Base-by-base conservation (phyloP, 1,139 yeast species). In the Protomyces lactucae-debilis region DNA sequence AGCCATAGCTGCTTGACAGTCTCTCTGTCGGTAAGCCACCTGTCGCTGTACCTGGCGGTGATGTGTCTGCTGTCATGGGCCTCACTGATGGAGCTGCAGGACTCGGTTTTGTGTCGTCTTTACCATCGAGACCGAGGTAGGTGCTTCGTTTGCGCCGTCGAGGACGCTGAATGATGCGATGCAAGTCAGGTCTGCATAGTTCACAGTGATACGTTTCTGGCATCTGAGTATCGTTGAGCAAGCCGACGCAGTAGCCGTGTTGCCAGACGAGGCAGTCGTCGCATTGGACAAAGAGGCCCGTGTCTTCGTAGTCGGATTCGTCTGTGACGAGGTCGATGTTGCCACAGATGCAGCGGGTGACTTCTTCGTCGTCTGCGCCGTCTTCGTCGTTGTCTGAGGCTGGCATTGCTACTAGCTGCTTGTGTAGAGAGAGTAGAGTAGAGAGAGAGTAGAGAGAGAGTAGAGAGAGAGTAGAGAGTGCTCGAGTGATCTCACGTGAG, bases 231-330 rank as follows among this genome's bases (percentile, higher is more conserved):
- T 74, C 76, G 64, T 74, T 76, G 25, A 74, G 73, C 70, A 80
- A 75, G 56, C 80, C 85, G 56, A 88, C 82, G 74, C 97, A 90
- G 64, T 75, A 77, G 40, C 85, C 83, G 73, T 90, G 97, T 73
- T 90, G 97, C 97, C 97, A 90, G 12, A 90, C 84, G 64, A 80
- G 76, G 73, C 97, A 90, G 23, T 76, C 71, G 65, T 87, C 96
- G 75, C 97, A 90, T 72, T 87, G 88, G 45, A 87, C 83, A 92
- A 88, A 87, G 43, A 82, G 64, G 16, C 65, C 79, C 3, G 88
- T 85, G 21, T 81, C 79, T 35, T 54, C 59, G 32, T 79, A 78
- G 67, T 86, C 91, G 3, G 66, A 69, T 8, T 80, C 82, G 0
- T 80, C 85, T 28, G 55, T 37, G 8, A 32, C 45, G 65, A 80